Percentiles rank a stretch among this genome's conserved stretches.
These are phyloP conservation scores for Leishmania gerbilli DNA, from an alignment of 208 protist species.

Conservation along the genomic window DNA sequence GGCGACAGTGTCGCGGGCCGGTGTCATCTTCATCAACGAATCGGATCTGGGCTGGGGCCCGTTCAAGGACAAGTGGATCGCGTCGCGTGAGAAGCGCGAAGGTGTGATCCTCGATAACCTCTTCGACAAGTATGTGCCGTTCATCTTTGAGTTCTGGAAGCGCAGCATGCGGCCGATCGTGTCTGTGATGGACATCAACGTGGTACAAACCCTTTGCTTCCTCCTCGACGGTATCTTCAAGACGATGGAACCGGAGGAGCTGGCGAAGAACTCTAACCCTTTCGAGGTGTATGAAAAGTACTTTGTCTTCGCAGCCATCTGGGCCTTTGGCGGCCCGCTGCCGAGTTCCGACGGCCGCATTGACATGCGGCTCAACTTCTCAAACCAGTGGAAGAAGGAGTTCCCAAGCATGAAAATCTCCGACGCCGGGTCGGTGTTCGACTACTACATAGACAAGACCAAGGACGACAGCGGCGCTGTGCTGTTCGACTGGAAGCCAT, in stretches of 20 bases:
- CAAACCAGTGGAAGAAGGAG: slow-evolving; percentile 96
- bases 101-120: slow-evolving; percentile 95
- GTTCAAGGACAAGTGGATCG: slow-evolving; percentile 97
- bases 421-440: slow-evolving; percentile 94
- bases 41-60: slow-evolving; percentile 97
- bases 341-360: slow-evolving; percentile 94
- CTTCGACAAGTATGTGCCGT: slow-evolving; percentile 97
- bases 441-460: slow-evolving; percentile 95
- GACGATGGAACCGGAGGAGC: slow-evolving; percentile 82
- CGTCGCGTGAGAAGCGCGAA: slow-evolving; percentile 89
- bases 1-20: slow-evolving; percentile 97
- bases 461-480: slow-evolving; percentile 82
- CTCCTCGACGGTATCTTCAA: slow-evolving; percentile 95
- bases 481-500: slow-evolving; percentile 91
- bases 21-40: slow-evolving; percentile 98
- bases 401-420: slow-evolving; percentile 93
- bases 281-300: slow-evolving; percentile 97
- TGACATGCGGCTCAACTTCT: slow-evolving; percentile 94
- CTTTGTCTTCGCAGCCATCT: slow-evolving; percentile 98
- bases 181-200: slow-evolving; percentile 94
- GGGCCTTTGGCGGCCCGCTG: slow-evolving; percentile 97
- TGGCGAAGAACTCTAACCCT: slow-evolving; percentile 80
- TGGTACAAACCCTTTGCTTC: slow-evolving; percentile 97
- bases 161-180: slow-evolving; percentile 89
- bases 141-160: slow-evolving; percentile 95